Evolutionary conservation across 2,329 filamentous ascomycete genomes (phyloP), one percentile per base, ranked within the genome.

Genomic region (Phialophora verrucosa): DNA sequence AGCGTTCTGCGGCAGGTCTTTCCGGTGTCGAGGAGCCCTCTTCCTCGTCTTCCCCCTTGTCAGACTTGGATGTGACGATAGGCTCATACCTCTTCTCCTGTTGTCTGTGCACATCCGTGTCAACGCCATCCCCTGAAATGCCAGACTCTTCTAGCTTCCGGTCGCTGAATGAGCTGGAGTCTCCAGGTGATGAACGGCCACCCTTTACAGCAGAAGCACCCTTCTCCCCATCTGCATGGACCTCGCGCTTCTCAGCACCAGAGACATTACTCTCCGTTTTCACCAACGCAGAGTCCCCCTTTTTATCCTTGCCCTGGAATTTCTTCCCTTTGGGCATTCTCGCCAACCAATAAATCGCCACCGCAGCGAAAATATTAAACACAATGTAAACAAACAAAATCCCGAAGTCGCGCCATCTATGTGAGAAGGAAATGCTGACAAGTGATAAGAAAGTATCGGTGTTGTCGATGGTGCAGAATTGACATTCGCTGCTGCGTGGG

Each of bases 381-480:
- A 80, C 76, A 60, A 85, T 77, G 67, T 79, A 87, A 2, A 75
- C 83, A 78, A 82, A 85, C 62, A 87, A 75, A 55, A 87, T 77
- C 2, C 85, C 85, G 63, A 85, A 84, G 69, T 87, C 83, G 54
- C 84, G 77, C 84, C 84, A 85, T n/a, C 76, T 74, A 14, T 83
- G 72, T 23, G 63, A 71, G 68, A 82, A 84, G 51, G 75, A 73
- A n/a, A 80, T 78, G 60, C 76, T 79, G 38, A 86, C 74, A 8
- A 47, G 6, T 4, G 79, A 85, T 0, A 87, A 82, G n/a, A 89
- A 70, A 56, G 87, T 81, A 53, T 85, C 79, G 58, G 82, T 77
- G n/a, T 54, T 70, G 1, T 70, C 66, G 44, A 78, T 67, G 8
- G 71, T 35, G 64, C 77, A 79, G 50, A 67, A 91, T 1, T 80